Conservation (phyloP, 176 grass and related monocot genomes). For the Hordeum vulgare region MorexV3_pseudomolecules_assembly NC_058521.1:129918192-129918691, state of each 20-base stretch:
- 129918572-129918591: conserved; percentile 46
- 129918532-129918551: conserved; percentile 8
- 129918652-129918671: conserved; percentile 58
- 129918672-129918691: conserved; percentile 70
- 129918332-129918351: conserved; percentile 79
- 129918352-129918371: conserved; percentile 66
- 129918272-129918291: conserved; percentile 58
- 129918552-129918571: conserved; percentile 14
- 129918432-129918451: conserved; percentile 63
- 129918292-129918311: conserved; percentile 54
- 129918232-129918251: conserved; percentile 55
- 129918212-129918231: conserved; percentile 52
- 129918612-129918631: conserved; percentile 71
- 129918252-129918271: conserved; percentile 52
- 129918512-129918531: conserved; percentile 1
- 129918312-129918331: conserved; percentile 37
- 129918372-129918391: conserved; percentile 46
- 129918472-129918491: conserved; percentile 22
- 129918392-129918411: conserved; percentile 60
- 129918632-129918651: conserved; percentile 65
- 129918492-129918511: not conserved
- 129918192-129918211: conserved; percentile 59
- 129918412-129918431: conserved; percentile 61
- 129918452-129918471: conserved; percentile 2
- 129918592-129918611: conserved; percentile 49